Evolutionary conservation across 192 early-diverging fungal genomes (phyloP).

Genomic region (Umbelopsis sp.): DNA sequence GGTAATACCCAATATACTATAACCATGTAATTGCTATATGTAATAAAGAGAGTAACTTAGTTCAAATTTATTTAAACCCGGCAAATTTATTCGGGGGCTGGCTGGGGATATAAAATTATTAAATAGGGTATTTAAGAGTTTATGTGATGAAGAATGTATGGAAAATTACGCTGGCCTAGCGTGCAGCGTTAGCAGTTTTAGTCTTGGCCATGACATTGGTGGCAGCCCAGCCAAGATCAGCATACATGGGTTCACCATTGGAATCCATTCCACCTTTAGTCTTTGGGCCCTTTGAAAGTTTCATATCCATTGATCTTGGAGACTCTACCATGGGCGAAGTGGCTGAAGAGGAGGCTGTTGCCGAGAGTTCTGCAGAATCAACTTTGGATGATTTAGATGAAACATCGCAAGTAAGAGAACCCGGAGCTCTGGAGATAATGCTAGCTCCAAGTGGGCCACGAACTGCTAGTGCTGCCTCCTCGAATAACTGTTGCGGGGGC

Average conservation of each 20-base stretch:
- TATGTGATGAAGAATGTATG: conserved; percentile 1
- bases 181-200: neutral
- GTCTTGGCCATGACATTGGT: neutral
- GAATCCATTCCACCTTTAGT: neutral
- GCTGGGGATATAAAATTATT: no score
- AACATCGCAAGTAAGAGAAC: neutral
- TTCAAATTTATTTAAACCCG: no score
- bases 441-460: neutral
- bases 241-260: neutral
- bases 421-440: neutral
- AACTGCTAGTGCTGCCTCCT: neutral
- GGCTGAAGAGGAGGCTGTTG: neutral
- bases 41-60: neutral
- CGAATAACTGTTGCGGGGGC: neutral
- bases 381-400: neutral
- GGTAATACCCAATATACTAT: neutral
- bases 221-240: conserved; percentile 16
- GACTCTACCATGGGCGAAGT: neutral
- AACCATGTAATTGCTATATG: neutral
- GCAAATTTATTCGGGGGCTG: no score
- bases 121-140: conserved; percentile 5
- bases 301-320: conserved; percentile 1
- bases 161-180: neutral
- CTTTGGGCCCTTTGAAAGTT: neutral
- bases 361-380: neutral